A percentile compares a stretch with the other conserved stretches of the same genome.
Conservation (phyloP, 805 yeast genomes). For the Teunomyces kruisii region DNA sequence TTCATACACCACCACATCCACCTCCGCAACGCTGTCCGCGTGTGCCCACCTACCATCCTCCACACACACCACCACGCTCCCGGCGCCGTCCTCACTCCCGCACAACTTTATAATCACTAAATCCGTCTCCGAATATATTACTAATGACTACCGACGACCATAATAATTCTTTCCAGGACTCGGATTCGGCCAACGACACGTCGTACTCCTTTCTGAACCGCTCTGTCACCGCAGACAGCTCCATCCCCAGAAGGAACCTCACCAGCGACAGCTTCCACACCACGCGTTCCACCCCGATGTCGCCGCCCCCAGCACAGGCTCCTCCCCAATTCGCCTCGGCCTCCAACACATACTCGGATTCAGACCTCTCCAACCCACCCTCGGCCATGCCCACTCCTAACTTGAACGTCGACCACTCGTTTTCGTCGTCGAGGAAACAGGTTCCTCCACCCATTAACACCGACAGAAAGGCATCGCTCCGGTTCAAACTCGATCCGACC, state of each 20-base stretch:
- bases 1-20: neutral
- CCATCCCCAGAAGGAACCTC: neutral
- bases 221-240: neutral
- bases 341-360: slow-evolving; percentile 6
- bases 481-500: slow-evolving; percentile 30
- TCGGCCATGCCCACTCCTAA: slow-evolving; percentile 28
- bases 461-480: slow-evolving; percentile 23
- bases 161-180: neutral
- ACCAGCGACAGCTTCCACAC: slow-evolving; percentile 2
- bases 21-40: neutral
- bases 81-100: neutral
- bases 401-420: slow-evolving; percentile 14
- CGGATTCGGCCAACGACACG: slow-evolving; percentile 1
- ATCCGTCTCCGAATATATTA: neutral
- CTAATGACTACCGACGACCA: neutral
- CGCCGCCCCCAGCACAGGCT: slow-evolving; percentile 2
- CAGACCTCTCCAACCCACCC: slow-evolving; percentile 10
- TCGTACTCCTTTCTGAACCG: neutral
- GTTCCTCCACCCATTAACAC: slow-evolving; percentile 6
- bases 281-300: neutral
- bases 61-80: neutral
- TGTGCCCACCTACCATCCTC: neutral
- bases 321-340: slow-evolving; percentile 1
- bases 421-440: slow-evolving; percentile 3
- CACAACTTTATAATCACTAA: neutral